Base-by-base conservation (phyloP, 441 rosid genomes). In the Viola pubescens region DNA sequence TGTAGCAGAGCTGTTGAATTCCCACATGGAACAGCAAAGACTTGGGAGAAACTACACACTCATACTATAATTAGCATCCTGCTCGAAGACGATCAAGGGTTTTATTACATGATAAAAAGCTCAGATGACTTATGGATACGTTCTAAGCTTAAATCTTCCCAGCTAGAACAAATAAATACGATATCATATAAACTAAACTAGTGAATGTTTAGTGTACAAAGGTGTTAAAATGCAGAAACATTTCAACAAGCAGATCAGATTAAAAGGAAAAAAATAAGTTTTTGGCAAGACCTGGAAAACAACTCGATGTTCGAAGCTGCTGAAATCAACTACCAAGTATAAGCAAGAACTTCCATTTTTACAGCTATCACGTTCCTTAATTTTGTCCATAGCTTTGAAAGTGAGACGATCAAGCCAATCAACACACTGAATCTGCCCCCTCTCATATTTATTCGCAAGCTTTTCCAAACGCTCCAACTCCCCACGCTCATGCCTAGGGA, bases 341-440 rank as follows among this genome's bases (percentile, higher is more conserved):
- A 86, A 64, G 73, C 80, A 62, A 57, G 94, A 86, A 73, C 79
- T 85, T 68, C 91, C 97, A 74, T 65, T 82, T 82, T 66, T 85
- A 61, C 61, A 70, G 74, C 82, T 83, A 71, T 88, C 97, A 55
- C 73, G 82, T 54, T 85, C 95, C 84, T 86, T 94, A 62, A 86
- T 83, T 57, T 72, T 85, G 63, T 88, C 96, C 73, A 90, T 69
- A 54, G 97, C 85, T 70, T 79, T 90, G 71, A 94, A 82, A 64
- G 95, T 78, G 61, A 90, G 94, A 58, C 85, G 84, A 68, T 94
- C 99, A 54, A 94, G 84, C 99, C 96, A 90, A 74, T 84, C 99
- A 63, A 85, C 71, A 40, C 81, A 71, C 50, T 84, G 94, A 69
- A 94, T 94, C 77, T 94, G 97, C 48, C 95, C 95, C 68, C 87